Conservation (phyloP, 345 rosid genomes). For the Rhodomyrtus tomentosa region DNA sequence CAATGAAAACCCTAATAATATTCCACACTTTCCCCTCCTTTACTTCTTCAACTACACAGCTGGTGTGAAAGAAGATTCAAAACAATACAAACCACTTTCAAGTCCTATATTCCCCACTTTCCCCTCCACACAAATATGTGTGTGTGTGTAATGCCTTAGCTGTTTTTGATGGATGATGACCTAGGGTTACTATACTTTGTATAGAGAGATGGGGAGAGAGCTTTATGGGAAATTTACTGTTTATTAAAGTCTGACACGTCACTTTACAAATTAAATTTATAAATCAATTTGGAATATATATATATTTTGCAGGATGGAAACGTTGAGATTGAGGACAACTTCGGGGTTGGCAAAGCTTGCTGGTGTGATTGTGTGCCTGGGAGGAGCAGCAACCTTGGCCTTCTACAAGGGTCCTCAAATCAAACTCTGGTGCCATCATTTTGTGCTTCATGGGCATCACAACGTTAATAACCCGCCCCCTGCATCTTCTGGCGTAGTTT, state of each 20-base stretch:
- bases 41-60: background rate
- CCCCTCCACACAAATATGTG: background rate
- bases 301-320: conserved; percentile 41
- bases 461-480: conserved; percentile 7
- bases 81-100: background rate
- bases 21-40: background rate
- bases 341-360: conserved; percentile 59
- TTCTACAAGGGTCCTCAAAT: conserved; percentile 69
- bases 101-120: background rate
- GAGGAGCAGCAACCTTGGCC: conserved; percentile 57
- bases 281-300: background rate
- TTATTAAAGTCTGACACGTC: background rate
- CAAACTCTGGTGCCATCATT: conserved; percentile 24
- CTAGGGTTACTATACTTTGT: background rate
- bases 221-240: background rate
- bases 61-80: background rate
- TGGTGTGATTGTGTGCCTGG: conserved; percentile 55
- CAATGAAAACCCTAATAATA: background rate
- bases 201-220: background rate
- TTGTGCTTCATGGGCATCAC: conserved; percentile 9
- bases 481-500: conserved; percentile 30
- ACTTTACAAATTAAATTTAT: background rate
- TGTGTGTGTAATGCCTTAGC: background rate
- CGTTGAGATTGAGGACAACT: conserved; percentile 33
- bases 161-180: background rate